Percentiles rank a stretch among this genome's conserved stretches.
phyloP scores from a whole-genome alignment of 257 asterid species.

The Solanum bulbocastanum region DNA sequence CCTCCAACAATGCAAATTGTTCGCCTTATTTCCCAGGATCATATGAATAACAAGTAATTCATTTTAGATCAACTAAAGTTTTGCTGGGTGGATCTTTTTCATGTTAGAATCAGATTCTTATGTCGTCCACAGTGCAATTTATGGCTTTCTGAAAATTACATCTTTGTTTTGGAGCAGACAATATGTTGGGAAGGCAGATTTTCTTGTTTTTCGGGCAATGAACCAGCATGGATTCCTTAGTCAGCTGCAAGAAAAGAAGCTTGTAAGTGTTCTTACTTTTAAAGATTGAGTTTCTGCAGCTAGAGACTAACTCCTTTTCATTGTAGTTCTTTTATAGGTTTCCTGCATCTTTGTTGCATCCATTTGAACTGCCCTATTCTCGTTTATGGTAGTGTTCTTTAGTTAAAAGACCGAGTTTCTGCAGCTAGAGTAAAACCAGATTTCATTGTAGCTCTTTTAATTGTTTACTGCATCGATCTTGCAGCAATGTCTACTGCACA shows the following conservation, averaged over 20 bases:
- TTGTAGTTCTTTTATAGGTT: neutral
- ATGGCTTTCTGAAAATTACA: neutral
- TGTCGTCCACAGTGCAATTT: neutral
- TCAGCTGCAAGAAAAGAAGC: constrained; percentile 97
- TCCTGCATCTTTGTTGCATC: neutral
- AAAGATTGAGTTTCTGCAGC: neutral
- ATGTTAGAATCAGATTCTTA: neutral
- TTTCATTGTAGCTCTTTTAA: neutral
- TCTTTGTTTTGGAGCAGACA: constrained; percentile 43
- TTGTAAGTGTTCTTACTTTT: constrained; percentile 44
- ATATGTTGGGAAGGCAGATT: constrained; percentile 94
- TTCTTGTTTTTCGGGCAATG: constrained; percentile 95
- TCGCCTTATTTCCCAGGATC: constrained; percentile 96
- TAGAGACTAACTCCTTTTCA: neutral
- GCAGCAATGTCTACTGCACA: neutral
- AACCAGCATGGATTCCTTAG: constrained; percentile 99
- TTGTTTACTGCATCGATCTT: neutral
- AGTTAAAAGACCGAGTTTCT: neutral
- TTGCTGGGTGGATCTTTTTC: neutral
- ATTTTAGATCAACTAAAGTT: neutral
- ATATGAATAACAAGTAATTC: constrained; percentile 97
- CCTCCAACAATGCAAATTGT: constrained; percentile 94
- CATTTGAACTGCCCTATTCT: neutral
- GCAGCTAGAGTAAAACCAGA: neutral
- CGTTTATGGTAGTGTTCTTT: neutral